Percentiles rank a stretch among this genome's conserved stretches.
Conservation (phyloP, 139 green algal species). For the Astrephomene gubernaculifera region DNA sequence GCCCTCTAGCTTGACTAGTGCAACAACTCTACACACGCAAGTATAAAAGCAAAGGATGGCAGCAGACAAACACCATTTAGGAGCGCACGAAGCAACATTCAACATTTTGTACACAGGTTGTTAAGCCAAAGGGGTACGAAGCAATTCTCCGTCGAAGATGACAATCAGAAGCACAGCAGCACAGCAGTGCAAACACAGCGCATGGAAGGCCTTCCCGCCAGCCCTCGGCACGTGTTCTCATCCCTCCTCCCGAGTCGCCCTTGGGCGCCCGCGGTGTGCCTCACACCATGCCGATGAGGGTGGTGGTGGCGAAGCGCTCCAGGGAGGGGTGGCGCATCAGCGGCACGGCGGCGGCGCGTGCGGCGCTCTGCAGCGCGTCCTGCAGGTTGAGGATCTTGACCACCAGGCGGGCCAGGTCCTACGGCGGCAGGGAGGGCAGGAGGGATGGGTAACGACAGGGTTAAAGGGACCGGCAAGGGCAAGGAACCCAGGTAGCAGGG, state of each 20-base stretch:
- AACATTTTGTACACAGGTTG: neutral
- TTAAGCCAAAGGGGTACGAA: neutral
- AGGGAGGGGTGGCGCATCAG: neutral
- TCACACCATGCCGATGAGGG: conserved; percentile 39
- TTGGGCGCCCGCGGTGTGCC: no score
- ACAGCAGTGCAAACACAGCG: neutral
- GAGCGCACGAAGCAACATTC: no score
- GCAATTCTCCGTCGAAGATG: neutral
- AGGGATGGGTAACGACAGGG: neutral
- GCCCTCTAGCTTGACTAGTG: no score
- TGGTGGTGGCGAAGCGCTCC: conserved; percentile 7
- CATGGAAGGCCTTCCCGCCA: no score
- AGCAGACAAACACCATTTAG: no score
- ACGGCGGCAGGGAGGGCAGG: neutral
- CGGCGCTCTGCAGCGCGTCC: conserved; percentile 40
- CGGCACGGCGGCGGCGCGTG: neutral
- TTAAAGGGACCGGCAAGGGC: no score
- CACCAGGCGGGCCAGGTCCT: conserved; percentile 48
- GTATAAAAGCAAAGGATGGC: no score
- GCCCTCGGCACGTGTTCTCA: no score
- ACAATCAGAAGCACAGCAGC: neutral
- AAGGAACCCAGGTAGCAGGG: no score
- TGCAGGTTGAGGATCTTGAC: conserved; percentile 50
- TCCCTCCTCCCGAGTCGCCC: no score
- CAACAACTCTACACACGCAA: no score